These are phyloP conservation scores for Backusella mclennaniae DNA, from an alignment of 192 early-diverging fungal species.

Conservation along the genomic window DNA sequence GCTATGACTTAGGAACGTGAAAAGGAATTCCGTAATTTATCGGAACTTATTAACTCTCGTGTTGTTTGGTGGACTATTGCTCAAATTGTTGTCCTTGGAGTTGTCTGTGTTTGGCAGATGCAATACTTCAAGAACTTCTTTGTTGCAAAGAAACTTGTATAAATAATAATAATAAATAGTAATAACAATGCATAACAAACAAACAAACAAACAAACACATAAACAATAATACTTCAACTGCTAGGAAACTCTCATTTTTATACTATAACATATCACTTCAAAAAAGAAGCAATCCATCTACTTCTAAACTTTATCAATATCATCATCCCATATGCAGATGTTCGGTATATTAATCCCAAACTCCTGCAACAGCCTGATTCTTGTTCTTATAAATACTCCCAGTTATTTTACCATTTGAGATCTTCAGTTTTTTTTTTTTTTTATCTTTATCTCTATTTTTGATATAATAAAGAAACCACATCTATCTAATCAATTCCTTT, in stretches of 20 bases:
- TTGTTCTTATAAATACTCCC: too few species aligned
- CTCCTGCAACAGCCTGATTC: too few species aligned
- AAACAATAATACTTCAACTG: neutral
- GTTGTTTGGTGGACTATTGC: slow-evolving; percentile 86
- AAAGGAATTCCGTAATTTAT: slow-evolving; percentile 84
- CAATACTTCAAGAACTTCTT: slow-evolving; percentile 84
- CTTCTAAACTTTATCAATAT: too few species aligned
- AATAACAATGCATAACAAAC: neutral
- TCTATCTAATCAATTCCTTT: too few species aligned
- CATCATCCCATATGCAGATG: too few species aligned
- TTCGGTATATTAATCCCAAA: too few species aligned
- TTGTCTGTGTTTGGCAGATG: slow-evolving; percentile 85
- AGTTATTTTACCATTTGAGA: too few species aligned
- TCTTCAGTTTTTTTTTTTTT: too few species aligned
- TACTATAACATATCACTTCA: neutral
- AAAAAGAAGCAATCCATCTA: too few species aligned
- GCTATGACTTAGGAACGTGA: slow-evolving; percentile 69
- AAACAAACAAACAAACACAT: neutral
- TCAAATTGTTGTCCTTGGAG: slow-evolving; percentile 77
- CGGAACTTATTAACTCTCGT: slow-evolving; percentile 80
- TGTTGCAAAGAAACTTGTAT: slow-evolving; percentile 88
- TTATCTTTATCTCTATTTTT: too few species aligned
- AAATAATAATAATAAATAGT: slow-evolving; percentile 20
- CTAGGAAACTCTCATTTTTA: neutral
- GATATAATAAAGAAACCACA: too few species aligned